A percentile compares a stretch with the other conserved stretches of the same genome.
These are phyloP conservation scores for Podaxis rugospora DNA, from an alignment of 768 basidiomycete species.

Conservation along the genomic window DNA sequence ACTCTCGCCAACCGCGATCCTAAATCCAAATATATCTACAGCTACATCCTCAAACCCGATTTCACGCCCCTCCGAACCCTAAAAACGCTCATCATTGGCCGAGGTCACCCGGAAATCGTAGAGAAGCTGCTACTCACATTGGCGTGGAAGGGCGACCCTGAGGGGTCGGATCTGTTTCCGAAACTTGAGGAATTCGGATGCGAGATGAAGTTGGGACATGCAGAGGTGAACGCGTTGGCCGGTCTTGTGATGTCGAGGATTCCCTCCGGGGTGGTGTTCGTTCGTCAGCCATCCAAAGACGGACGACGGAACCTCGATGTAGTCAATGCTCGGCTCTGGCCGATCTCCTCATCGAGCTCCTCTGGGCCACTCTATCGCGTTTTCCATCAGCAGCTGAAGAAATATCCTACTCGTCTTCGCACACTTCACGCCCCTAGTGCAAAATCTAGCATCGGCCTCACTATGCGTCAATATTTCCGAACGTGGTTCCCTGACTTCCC, in stretches of 20 bases:
- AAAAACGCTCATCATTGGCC: slow-evolving; percentile 9
- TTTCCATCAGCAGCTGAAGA: slow-evolving; percentile 7
- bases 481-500: slow-evolving; percentile 11
- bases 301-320: background rate
- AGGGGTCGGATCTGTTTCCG: slow-evolving; percentile 3
- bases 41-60: slow-evolving; percentile 9
- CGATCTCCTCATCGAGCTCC: background rate
- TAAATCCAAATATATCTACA: slow-evolving; percentile 5
- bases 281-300: background rate
- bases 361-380: background rate
- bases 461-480: slow-evolving; percentile 7
- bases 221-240: slow-evolving; percentile 2
- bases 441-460: background rate
- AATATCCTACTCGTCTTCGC: slow-evolving; percentile 7
- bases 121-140: slow-evolving; percentile 7
- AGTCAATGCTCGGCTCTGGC: slow-evolving; percentile 8
- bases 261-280: slow-evolving; percentile 10
- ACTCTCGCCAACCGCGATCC: background rate
- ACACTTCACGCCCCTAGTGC: slow-evolving; percentile 2
- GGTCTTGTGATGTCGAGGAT: slow-evolving; percentile 11
- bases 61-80: slow-evolving; percentile 5
- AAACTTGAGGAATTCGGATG: slow-evolving; percentile 3
- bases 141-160: slow-evolving; percentile 9
- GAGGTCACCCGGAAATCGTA: slow-evolving; percentile 9
- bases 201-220: slow-evolving; percentile 9